Base-by-base conservation (phyloP, 495 filamentous ascomycete species). In the Xylaria scruposa region DNA sequence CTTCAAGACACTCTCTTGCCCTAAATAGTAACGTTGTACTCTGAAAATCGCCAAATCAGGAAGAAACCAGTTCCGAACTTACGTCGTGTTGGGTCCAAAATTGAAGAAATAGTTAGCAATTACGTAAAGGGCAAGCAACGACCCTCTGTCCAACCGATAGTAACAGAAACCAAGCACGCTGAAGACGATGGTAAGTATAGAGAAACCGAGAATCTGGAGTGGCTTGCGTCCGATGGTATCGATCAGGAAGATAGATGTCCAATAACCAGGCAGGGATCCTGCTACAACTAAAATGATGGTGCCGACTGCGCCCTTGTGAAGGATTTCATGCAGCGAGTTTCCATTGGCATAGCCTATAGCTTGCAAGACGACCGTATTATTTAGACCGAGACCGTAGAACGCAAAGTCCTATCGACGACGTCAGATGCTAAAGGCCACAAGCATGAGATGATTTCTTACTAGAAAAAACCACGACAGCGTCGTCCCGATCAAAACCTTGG, bases 391-490 rank as follows among this genome's bases (percentile, higher is more conserved):
- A 61, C 93, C 93, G 74, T 95, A 97, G 80, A 93, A 94, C 21
- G 92, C 91, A 21, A 89, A 79, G 59, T 84, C 83, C 81, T 82
- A 40, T 15, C 7, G 21, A 26, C 8, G 10, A 68, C 9, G 59
- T 77, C 36, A 79, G 69, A 62, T 53, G 10, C 31, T 1, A 5
- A 49, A 29, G 31, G 10, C 0, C 38, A 17, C 26, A 31, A 67
- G 19, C 12, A 51, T 5, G 10, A 54, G 54, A 49, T 17, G 17
- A 12, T 84, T 83, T 75, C 91, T 33, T 64, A 81, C 91, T 36
- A 93, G 83, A 69, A 94, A 89, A 78, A 95, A 94, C 93, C 93
- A 95, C 6, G 91, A 93, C 13, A 89, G 84, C 21, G 93, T 91
- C 15, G 93, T 96, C 9, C 92, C 93, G 26, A 96, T 81, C 10